A percentile compares a stretch with the other conserved stretches of the same genome.
Conservation (phyloP, 768 basidiomycete genomes). For the Boletus tomentosulus region DNA sequence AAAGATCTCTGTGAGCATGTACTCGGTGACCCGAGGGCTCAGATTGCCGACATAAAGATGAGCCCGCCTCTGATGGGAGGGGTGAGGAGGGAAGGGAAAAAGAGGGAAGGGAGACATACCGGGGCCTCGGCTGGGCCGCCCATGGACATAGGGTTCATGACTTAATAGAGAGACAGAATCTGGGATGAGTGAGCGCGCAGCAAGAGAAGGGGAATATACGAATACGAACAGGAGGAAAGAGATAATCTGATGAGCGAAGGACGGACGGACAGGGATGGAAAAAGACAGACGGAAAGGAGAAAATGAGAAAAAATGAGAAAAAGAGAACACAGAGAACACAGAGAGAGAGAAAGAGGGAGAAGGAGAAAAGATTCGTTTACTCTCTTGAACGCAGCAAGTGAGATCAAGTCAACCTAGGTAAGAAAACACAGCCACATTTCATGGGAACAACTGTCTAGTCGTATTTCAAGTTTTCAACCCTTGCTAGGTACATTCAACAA, state of each 20-base stretch:
- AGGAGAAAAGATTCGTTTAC: slow-evolving; percentile 14
- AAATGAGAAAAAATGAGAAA: slow-evolving; percentile 31
- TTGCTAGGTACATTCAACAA: slow-evolving; percentile 76
- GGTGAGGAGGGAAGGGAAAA: not conserved
- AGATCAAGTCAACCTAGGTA: slow-evolving; percentile 19
- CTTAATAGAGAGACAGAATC: slow-evolving; percentile 41
- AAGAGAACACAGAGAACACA: slow-evolving; percentile 25
- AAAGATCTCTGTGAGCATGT: slow-evolving; percentile 98
- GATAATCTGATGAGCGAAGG: slow-evolving; percentile 38
- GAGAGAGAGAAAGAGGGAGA: slow-evolving; percentile 14
- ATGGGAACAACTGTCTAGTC: slow-evolving; percentile 18
- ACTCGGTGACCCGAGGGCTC: slow-evolving; percentile 96
- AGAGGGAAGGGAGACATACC: slow-evolving; percentile 41
- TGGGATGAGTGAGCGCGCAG: slow-evolving; percentile 6
- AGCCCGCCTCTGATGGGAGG: slow-evolving; percentile 65
- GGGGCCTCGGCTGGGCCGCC: slow-evolving; percentile 69
- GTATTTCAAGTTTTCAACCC: not conserved
- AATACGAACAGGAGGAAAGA: slow-evolving; percentile 33
- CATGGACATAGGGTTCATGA: slow-evolving; percentile 75
- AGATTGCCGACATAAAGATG: slow-evolving; percentile 99
- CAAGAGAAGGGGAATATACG: slow-evolving; percentile 9
- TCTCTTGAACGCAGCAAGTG: slow-evolving; percentile 21
- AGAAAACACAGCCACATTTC: slow-evolving; percentile 22
- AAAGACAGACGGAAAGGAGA: slow-evolving; percentile 35
- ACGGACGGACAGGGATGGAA: slow-evolving; percentile 33